Evolutionary conservation across 495 filamentous ascomycete species (phyloP).

Genomic region (Delitschia confertaspora): DNA sequence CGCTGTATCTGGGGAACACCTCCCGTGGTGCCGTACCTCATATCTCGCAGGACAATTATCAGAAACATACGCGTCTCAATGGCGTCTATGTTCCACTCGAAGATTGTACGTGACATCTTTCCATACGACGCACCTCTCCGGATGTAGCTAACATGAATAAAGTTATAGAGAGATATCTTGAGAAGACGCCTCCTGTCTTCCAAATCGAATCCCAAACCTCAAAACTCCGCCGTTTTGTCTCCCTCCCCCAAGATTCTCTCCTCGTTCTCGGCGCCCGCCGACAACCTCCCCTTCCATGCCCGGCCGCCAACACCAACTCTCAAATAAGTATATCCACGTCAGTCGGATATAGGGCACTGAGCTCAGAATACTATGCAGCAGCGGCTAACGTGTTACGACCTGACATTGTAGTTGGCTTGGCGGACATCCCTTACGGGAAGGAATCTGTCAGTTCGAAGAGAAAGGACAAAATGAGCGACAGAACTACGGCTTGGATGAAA

Average conservation of each 20-base stretch:
- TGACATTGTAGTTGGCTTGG: constrained; percentile 71
- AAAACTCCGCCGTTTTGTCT: constrained; percentile 65
- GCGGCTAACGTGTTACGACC: constrained; percentile 56
- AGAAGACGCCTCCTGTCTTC: constrained; percentile 46
- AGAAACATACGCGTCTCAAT: constrained; percentile 51
- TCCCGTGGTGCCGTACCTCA: constrained; percentile 82
- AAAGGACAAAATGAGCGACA: constrained; percentile 71
- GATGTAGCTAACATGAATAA: constrained; percentile 25
- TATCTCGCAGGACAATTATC: constrained; percentile 74
- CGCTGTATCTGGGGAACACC: constrained; percentile 66
- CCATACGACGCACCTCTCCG: constrained; percentile 18
- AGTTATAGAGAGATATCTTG: constrained; percentile 69
- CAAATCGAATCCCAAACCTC: constrained; percentile 33
- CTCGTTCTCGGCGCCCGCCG: constrained; percentile 74
- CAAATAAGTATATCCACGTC: constrained; percentile 72
- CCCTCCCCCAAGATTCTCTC: constrained; percentile 44
- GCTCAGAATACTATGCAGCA: constrained; percentile 56
- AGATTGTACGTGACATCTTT: constrained; percentile 66
- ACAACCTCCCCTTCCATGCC: constrained; percentile 62
- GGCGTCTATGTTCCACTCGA: constrained; percentile 78
- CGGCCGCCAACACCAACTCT: constrained; percentile 61
- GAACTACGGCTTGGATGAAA: constrained; percentile 66
- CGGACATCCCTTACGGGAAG: constrained; percentile 59
- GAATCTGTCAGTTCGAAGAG: constrained; percentile 54
- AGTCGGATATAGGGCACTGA: constrained; percentile 66